These are phyloP conservation scores for Pseudozyma hubeiensis DNA, from an alignment of 1,284 basidiomycete species.

Conservation along the genomic window DNA sequence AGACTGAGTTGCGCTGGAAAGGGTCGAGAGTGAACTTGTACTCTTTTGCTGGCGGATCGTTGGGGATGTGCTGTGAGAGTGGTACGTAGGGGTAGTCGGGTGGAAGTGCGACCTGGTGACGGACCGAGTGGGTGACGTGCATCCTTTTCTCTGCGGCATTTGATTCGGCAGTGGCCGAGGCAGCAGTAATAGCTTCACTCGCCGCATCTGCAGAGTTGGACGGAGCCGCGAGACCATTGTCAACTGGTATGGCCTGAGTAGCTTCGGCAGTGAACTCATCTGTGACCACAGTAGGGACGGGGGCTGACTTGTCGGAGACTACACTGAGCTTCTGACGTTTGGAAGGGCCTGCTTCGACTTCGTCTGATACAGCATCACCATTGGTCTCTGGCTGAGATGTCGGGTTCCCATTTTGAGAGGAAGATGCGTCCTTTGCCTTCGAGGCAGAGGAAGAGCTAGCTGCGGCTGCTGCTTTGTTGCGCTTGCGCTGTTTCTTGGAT, in stretches of 20 bases:
- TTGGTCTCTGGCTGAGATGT: constrained; percentile 1
- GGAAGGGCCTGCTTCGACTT: constrained; percentile 31
- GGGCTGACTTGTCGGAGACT: constrained; percentile 19
- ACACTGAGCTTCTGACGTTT: constrained; percentile 40
- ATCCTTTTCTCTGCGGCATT: constrained; percentile 48
- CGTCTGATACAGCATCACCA: constrained; percentile 20
- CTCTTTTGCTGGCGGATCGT: constrained; percentile 86
- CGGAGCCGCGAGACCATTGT: constrained; percentile 27
- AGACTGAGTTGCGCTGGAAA: constrained; percentile 93
- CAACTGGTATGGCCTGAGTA: constrained; percentile 31
- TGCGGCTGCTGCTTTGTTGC: constrained; percentile 31
- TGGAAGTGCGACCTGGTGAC: constrained; percentile 95
- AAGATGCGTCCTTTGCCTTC: constrained; percentile 5
- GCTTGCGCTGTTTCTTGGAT: constrained; percentile 48
- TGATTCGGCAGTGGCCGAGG: constrained; percentile 12
- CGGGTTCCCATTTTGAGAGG: not conserved
- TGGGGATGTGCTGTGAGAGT: constrained; percentile 90
- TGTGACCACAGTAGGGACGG: constrained; percentile 53
- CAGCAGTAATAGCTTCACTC: not conserved
- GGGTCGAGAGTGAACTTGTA: constrained; percentile 98
- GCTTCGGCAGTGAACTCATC: constrained; percentile 60
- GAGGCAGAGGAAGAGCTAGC: constrained; percentile 17
- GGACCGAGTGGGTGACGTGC: constrained; percentile 72
- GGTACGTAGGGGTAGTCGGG: constrained; percentile 90
- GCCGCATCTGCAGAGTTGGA: constrained; percentile 13